Evolutionary conservation across 164 flowering plant species (phyloP).

Genomic region (Macadamia integrifolia): DNA sequence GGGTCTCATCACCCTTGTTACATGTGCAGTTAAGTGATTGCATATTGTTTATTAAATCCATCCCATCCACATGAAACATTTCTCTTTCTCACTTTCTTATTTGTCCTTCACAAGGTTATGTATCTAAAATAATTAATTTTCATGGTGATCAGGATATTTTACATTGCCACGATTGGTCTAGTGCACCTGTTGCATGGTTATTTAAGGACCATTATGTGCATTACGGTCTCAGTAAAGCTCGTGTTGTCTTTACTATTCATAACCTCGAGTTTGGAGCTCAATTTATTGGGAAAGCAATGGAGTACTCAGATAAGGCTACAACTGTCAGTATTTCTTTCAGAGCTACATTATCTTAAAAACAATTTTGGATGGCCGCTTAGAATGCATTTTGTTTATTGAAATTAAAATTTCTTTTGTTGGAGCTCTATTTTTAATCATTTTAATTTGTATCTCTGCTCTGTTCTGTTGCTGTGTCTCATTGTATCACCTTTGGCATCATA

Average conservation of each 20-base stretch:
- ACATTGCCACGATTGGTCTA: conserved; percentile 99
- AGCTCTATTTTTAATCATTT: background rate
- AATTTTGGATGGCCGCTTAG: background rate
- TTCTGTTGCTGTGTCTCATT: background rate
- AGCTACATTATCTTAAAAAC: background rate
- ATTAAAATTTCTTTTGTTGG: background rate
- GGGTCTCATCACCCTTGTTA: no score
- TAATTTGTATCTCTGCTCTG: background rate
- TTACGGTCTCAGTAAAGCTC: conserved; percentile 80
- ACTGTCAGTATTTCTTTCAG: conserved; percentile 52
- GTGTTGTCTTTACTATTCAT: conserved; percentile 92
- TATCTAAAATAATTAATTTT: background rate
- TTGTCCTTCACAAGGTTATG: background rate
- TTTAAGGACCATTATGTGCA: conserved; percentile 84
- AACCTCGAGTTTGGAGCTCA: conserved; percentile 92
- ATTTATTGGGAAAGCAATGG: conserved; percentile 78
- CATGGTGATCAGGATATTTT: conserved; percentile 70
- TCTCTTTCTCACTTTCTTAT: background rate
- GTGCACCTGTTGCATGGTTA: conserved; percentile 97
- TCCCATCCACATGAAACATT: background rate
- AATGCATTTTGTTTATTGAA: background rate
- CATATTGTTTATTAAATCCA: background rate
- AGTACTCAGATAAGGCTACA: conserved; percentile 78
- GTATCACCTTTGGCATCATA: background rate
- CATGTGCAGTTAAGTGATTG: no score